A percentile compares a stretch with the other conserved stretches of the same genome.
Conservation (phyloP, 2,329 filamentous ascomycete genomes). For the Talaromyces verruculosus region DNA sequence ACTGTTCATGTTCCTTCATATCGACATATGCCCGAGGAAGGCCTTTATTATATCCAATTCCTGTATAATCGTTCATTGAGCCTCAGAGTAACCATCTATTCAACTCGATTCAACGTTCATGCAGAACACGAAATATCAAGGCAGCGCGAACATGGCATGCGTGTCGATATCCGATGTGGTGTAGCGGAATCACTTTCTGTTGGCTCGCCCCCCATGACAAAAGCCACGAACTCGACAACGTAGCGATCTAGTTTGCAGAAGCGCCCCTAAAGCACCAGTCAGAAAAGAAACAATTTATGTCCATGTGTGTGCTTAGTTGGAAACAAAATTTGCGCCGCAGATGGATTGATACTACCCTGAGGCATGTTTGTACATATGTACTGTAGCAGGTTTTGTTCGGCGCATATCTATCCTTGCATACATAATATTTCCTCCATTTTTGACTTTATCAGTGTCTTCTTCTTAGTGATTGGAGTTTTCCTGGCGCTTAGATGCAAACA, state of each 20-base stretch:
- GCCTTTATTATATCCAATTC: conserved; percentile 4
- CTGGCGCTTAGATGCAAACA: not conserved
- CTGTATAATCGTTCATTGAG: not conserved
- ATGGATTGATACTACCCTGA: not conserved
- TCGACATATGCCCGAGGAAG: not conserved
- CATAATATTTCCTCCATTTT: not conserved
- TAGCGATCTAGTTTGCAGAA: not conserved
- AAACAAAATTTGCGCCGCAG: conserved; percentile 4
- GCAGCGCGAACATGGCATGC: conserved; percentile 4
- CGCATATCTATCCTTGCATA: not conserved
- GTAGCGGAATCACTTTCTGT: conserved; percentile 5
- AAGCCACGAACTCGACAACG: conserved; percentile 4
- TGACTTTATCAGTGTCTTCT: too few relatives aligned
- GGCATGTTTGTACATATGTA: not conserved
- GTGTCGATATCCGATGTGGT: conserved; percentile 14
- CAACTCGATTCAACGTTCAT: not conserved
- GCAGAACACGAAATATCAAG: not conserved
- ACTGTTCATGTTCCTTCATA: not conserved
- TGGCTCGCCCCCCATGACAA: conserved; percentile 3
- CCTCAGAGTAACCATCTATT: not conserved
- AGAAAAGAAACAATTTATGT: not conserved
- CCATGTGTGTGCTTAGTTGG: not conserved
- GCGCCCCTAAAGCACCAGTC: not conserved
- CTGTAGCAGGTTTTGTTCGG: not conserved
- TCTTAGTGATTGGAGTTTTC: not conserved